Evolutionary conservation across 208 protist species (phyloP).

Genomic region (Phytomonas sp.): DNA sequence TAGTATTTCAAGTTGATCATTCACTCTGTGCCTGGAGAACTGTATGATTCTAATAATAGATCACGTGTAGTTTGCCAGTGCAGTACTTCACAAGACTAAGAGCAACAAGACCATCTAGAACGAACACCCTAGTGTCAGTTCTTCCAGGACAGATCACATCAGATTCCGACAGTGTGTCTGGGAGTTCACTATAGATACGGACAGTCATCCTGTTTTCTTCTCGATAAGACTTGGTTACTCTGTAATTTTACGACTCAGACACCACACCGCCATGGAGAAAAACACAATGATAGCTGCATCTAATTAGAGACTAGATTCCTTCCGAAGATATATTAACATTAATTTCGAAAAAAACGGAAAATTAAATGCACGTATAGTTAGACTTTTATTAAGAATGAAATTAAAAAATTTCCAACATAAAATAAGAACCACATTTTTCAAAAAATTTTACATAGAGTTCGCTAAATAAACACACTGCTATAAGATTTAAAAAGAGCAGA

Average conservation of each 20-base stretch:
- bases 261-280: constrained; percentile 43
- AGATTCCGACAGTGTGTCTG: neutral
- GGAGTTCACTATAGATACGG: constrained; percentile 42
- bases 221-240: constrained; percentile 55
- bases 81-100: neutral
- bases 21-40: neutral
- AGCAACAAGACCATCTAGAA: neutral
- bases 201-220: constrained; percentile 44
- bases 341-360: constrained; percentile 19
- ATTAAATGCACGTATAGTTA: constrained; percentile 21
- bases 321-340: constrained; percentile 8
- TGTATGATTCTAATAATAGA: neutral
- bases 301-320: neutral
- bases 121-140: neutral
- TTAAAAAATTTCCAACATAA: too few relatives aligned
- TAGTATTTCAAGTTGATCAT: too few relatives aligned
- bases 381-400: constrained; percentile 4
- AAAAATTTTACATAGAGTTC: constrained; percentile 1
- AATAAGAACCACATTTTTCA: constrained; percentile 2
- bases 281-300: constrained; percentile 29
- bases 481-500: neutral
- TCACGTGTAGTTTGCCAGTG: neutral
- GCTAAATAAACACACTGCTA: neutral
- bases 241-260: constrained; percentile 36
- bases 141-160: neutral